phyloP scores from a whole-genome alignment of 164 flowering plant species.

The Nymphaea thermarum region DNA sequence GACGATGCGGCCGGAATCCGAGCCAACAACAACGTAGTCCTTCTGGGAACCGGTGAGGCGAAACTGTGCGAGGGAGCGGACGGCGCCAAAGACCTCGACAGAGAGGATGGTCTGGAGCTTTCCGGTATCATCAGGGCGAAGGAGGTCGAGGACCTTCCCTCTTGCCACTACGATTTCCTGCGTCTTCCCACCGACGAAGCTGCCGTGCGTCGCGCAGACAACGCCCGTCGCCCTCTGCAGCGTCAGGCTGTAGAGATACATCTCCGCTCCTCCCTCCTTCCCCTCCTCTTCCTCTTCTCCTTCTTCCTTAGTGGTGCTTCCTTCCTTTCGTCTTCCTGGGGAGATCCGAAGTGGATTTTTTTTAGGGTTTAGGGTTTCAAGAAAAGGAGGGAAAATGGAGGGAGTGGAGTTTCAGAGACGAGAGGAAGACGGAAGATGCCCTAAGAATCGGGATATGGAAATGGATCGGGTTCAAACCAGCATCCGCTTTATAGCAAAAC shows the following conservation, averaged over 20 bases:
- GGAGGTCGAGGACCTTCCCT: constrained; percentile 84
- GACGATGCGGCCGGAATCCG: constrained; percentile 90
- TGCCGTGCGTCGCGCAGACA: constrained; percentile 76
- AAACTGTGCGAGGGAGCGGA: constrained; percentile 78
- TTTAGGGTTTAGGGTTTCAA: not conserved
- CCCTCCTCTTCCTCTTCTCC: not conserved
- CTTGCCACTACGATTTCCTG: constrained; percentile 89
- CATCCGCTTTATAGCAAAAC: no score
- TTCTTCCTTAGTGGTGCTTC: not conserved
- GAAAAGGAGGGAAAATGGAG: not conserved
- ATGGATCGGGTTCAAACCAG: no score
- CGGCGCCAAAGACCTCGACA: constrained; percentile 78
- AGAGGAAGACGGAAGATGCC: not conserved
- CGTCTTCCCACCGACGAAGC: constrained; percentile 72
- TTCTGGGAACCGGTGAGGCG: constrained; percentile 84
- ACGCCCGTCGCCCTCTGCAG: constrained; percentile 87
- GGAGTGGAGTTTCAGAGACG: not conserved
- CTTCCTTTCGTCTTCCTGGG: not conserved
- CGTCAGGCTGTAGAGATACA: constrained; percentile 91
- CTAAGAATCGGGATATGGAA: no score
- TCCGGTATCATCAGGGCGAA: constrained; percentile 89
- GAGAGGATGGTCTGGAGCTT: constrained; percentile 82
- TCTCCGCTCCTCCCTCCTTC: constrained; percentile 4
- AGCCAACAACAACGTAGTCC: constrained; percentile 89
- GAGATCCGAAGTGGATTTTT: not conserved